Conservation (phyloP, 306 rosid species). For the Gastrolobium bilobum region DNA sequence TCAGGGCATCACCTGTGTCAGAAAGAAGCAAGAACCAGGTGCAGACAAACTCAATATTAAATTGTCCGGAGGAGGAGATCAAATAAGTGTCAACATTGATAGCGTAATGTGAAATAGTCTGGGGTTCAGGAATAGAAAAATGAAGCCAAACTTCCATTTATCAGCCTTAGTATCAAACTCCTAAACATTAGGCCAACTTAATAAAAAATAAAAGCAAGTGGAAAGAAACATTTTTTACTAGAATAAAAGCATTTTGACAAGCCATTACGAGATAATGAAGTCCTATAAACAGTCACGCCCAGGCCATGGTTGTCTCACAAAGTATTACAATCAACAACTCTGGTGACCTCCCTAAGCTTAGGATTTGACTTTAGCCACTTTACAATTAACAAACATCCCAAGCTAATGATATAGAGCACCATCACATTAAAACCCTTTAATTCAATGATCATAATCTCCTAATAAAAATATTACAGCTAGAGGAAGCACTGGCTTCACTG, state of each 20-base stretch:
- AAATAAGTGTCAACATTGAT: slow-evolving; percentile 7
- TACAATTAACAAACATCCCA: slow-evolving; percentile 13
- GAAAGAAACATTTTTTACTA: background rate
- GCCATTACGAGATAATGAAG: slow-evolving; percentile 32
- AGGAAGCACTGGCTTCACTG: slow-evolving; percentile 3
- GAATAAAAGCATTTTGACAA: slow-evolving; percentile 29
- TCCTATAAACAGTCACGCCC: slow-evolving; percentile 13
- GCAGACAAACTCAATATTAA: slow-evolving; percentile 33
- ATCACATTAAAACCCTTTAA: slow-evolving; percentile 28
- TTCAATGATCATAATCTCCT: slow-evolving; percentile 38
- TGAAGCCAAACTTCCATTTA: slow-evolving; percentile 29
- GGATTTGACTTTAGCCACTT: slow-evolving; percentile 12
- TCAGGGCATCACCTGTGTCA: slow-evolving; percentile 86
- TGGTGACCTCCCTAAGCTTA: background rate
- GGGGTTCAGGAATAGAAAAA: slow-evolving; percentile 35
- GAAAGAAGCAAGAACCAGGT: slow-evolving; percentile 47
- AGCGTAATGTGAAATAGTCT: slow-evolving; percentile 7
- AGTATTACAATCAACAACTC: slow-evolving; percentile 4
- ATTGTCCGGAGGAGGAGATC: slow-evolving; percentile 9
- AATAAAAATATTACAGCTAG: background rate
- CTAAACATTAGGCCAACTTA: slow-evolving; percentile 33
- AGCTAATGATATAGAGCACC: slow-evolving; percentile 18
- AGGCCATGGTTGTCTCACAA: slow-evolving; percentile 22
- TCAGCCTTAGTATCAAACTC: slow-evolving; percentile 14
- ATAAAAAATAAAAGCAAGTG: slow-evolving; percentile 15